Evolutionary conservation across 2,329 filamentous ascomycete genomes (phyloP), one percentile per base, ranked within the genome.

Genomic region (Coniella vitis): DNA sequence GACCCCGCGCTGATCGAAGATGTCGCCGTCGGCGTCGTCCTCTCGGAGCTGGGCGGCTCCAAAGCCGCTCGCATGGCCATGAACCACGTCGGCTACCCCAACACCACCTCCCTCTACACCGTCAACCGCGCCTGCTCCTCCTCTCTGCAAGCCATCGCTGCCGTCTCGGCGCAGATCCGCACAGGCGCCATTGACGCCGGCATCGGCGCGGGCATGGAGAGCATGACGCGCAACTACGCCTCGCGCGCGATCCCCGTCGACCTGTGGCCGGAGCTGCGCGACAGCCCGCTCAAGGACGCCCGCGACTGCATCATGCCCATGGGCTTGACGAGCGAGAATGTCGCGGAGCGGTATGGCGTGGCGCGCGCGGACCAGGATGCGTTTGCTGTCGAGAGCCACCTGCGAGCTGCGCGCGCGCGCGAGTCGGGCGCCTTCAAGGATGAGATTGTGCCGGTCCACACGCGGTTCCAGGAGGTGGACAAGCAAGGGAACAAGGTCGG

Each of bases 61-160:
- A 96, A 96, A 73, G 90, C 90, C 0, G 89, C 86, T 1, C 86
- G 90, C 56, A 95, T 94, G 87, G 89, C 89, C 38, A 79, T 91
- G 59, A 86, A 90, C 68, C 87, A 95, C 69, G 83, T 84, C 50
- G 89, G 89, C 31, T 87, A 84, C 62, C 78, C 86, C 14, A 77
- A 78, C 56, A 76, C 76, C 1, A 90, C 87, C 1, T 77, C 81
- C 13, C 84, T 96, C 58, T 85, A 90, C 70, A 96, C 90, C 0
- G 80, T 93, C 57, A 96, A 96, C 71, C 79, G 91, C 35, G 90
- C 90, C 13, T 96, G 90, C 67, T 81, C 83, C 14, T 87, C 82
- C 7, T 85, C 84, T 2, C 74, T 96, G 43, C 84, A 87, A 57
- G 83, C 86, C 21, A 84, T 96, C 44, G 84, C 88, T 1, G 70